A percentile compares a stretch with the other conserved stretches of the same genome.
Evolutionary conservation across 805 yeast species (phyloP).

Genomic region (Candida lessepsii): DNA sequence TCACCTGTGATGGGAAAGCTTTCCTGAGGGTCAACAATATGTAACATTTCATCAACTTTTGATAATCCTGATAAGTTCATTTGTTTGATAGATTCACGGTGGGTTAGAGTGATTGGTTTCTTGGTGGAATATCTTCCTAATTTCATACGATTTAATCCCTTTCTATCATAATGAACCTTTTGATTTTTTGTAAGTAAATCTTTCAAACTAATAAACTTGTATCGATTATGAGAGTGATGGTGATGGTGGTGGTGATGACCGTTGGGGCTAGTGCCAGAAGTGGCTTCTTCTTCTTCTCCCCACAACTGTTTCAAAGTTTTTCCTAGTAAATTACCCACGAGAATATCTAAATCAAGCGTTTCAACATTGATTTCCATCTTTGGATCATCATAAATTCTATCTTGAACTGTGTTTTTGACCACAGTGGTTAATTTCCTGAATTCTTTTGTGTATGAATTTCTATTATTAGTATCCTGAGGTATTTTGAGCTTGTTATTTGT

Average conservation of each 20-base stretch:
- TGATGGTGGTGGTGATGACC: slow-evolving; percentile 4
- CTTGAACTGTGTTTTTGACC: slow-evolving; percentile 73
- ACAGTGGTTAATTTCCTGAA: slow-evolving; percentile 57
- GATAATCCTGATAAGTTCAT: slow-evolving; percentile 11
- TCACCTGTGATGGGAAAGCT: not conserved
- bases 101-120: slow-evolving; percentile 9
- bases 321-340: slow-evolving; percentile 34
- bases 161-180: slow-evolving; percentile 22
- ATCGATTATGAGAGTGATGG: slow-evolving; percentile 9
- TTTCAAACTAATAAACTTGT: slow-evolving; percentile 31
- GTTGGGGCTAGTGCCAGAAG: slow-evolving; percentile 4
- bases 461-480: slow-evolving; percentile 1
- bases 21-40: slow-evolving; percentile 8
- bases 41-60: slow-evolving; percentile 9
- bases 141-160: slow-evolving; percentile 36
- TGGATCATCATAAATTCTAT: slow-evolving; percentile 35
- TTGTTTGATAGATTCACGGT: slow-evolving; percentile 1
- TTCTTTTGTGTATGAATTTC: slow-evolving; percentile 35
- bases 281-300: slow-evolving; percentile 20
- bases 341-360: slow-evolving; percentile 36
- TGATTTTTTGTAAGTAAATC: slow-evolving; percentile 24
- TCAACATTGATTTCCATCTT: slow-evolving; percentile 32
- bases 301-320: slow-evolving; percentile 34
- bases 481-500: slow-evolving; percentile 34
- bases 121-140: slow-evolving; percentile 21